Conservation (phyloP, 2,329 filamentous ascomycete genomes). For the Verticillium albo-atrum region DNA sequence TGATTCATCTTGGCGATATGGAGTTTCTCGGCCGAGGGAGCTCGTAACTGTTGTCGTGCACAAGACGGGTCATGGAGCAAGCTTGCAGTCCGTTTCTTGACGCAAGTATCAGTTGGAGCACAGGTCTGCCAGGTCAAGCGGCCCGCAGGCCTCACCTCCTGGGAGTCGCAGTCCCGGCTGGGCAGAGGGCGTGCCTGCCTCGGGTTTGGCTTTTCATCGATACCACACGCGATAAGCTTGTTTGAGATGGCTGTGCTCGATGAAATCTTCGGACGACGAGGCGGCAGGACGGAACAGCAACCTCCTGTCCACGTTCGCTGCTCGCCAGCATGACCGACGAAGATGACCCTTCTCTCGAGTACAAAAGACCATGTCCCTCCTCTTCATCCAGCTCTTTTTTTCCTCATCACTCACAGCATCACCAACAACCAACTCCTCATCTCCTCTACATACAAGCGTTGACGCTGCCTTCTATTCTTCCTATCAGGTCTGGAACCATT, state of each 20-base stretch:
- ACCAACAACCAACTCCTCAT: background rate
- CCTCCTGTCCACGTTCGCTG: background rate
- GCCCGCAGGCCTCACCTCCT: background rate
- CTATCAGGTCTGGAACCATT: constrained; percentile 5
- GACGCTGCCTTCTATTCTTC: background rate
- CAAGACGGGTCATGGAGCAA: background rate
- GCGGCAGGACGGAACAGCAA: background rate
- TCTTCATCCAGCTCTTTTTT: no score
- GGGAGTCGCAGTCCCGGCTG: background rate
- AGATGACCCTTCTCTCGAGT: background rate
- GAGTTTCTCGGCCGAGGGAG: background rate
- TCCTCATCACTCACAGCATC: background rate
- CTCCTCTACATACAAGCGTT: background rate
- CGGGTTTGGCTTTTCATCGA: background rate
- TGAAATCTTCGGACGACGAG: background rate
- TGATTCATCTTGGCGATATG: background rate
- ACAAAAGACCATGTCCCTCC: background rate
- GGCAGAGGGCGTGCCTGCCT: background rate
- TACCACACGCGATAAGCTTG: background rate
- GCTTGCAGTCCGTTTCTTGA: background rate
- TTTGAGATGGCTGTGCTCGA: background rate
- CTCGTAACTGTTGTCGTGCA: background rate
- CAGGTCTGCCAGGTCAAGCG: background rate
- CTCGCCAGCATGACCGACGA: background rate
- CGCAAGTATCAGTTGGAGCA: background rate